Conservation (phyloP, 176 grass and related monocot species). For the Tillandsia leiboldiana region DNA sequence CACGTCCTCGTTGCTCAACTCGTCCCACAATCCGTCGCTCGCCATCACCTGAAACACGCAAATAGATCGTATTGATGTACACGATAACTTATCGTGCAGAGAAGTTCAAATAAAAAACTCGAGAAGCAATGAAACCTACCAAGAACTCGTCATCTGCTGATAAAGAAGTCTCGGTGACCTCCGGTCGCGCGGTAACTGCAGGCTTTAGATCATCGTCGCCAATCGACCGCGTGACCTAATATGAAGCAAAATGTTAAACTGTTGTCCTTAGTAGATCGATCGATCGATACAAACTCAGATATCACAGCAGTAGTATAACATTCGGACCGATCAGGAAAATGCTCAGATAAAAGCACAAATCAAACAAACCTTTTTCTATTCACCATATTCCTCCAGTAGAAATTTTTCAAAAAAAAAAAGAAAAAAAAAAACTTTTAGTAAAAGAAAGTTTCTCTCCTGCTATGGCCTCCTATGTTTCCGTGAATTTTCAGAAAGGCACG, state of each 20-base stretch:
- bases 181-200: slow-evolving; percentile 78
- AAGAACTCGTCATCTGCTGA: slow-evolving; percentile 67
- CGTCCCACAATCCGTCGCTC: slow-evolving; percentile 83
- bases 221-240: slow-evolving; percentile 89
- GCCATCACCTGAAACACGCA: slow-evolving; percentile 53
- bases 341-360: too few relatives aligned
- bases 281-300: too few relatives aligned
- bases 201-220: slow-evolving; percentile 95
- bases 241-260: slow-evolving; percentile 12
- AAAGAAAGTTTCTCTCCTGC: too few relatives aligned
- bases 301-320: too few relatives aligned
- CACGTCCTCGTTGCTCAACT: slow-evolving; percentile 76
- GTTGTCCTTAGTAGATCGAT: background rate
- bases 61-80: background rate
- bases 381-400: too few relatives aligned
- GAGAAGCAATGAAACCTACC: slow-evolving; percentile 34
- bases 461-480: too few relatives aligned
- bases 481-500: too few relatives aligned
- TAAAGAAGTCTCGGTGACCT: slow-evolving; percentile 67
- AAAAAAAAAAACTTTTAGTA: too few relatives aligned
- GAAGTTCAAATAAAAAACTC: background rate
- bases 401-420: too few relatives aligned
- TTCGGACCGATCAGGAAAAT: too few relatives aligned
- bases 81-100: background rate
- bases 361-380: too few relatives aligned